Evolutionary conservation across 176 grass and related monocot species (phyloP).

Genomic region (Ananas comosus): DNA sequence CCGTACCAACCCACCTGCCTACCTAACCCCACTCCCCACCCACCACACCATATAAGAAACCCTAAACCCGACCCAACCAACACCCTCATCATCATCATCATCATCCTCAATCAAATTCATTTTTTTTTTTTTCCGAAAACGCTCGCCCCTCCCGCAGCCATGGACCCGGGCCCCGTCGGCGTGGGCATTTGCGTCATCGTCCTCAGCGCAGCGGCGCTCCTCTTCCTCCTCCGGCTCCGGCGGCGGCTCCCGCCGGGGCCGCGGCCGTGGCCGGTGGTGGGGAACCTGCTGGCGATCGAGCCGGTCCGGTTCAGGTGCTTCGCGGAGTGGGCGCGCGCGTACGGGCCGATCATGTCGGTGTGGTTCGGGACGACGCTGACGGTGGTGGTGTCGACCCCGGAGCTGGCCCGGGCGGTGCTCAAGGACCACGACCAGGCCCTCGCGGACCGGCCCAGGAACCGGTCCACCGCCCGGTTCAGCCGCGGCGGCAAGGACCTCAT

Average conservation of each 20-base stretch:
- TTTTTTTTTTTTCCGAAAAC: no score
- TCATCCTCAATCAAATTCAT: no score
- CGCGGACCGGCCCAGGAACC: slow-evolving; percentile 43
- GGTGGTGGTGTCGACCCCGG: slow-evolving; percentile 50
- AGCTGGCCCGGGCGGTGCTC: slow-evolving; percentile 55
- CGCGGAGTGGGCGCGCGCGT: slow-evolving; percentile 51
- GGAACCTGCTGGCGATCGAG: slow-evolving; percentile 69
- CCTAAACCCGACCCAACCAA: no score
- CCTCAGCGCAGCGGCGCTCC: neutral
- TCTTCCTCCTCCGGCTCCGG: slow-evolving; percentile 22
- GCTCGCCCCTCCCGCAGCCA: neutral
- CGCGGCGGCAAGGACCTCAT: slow-evolving; percentile 50
- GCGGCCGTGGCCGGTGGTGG: slow-evolving; percentile 51
- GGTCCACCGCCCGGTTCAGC: slow-evolving; percentile 40
- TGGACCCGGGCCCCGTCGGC: slow-evolving; percentile 22
- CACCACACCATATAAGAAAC: no score
- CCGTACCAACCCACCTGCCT: no score
- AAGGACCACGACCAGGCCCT: slow-evolving; percentile 62
- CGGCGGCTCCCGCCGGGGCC: slow-evolving; percentile 49
- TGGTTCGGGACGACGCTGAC: slow-evolving; percentile 45
- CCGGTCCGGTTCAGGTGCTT: slow-evolving; percentile 72
- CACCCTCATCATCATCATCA: neutral
- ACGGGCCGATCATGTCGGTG: slow-evolving; percentile 63
- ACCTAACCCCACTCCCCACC: no score
- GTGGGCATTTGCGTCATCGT: neutral